Evolutionary conservation across 306 rosid species (phyloP), one percentile per base, ranked within the genome.

Genomic region (Medicago arabica): DNA sequence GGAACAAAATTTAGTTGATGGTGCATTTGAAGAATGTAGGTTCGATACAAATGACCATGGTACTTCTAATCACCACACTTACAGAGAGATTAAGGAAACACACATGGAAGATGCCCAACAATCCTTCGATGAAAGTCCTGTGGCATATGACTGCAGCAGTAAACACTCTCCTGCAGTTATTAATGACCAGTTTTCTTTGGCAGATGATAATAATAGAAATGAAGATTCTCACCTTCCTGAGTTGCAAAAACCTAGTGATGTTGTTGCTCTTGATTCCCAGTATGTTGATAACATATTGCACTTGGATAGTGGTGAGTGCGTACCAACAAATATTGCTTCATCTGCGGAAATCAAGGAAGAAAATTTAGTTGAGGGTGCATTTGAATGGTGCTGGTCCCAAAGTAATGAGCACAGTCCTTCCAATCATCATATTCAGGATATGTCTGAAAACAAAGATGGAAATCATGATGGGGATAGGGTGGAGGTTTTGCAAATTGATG

Each of bases 271-370:
- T 54, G 81, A 70, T 76, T 77, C 78, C 61, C 71, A 34, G 67
- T 19, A 69, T 23, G 53, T 51, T 69, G 40, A 66, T 51, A 65
- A 78, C 18, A 80, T 44, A 40, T 40, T 77, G 59, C 80, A 78
- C 69, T 71, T 68, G 34, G 70, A 78, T 66, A 84, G 76, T 31
- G 76, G 76, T 31, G 76, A 69, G 28, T 64, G 76, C 70, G 65
- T 71, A 60, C 79, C 75, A n/a, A 51, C 65, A 60, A 54, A 68
- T 79, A 80, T 53, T 54, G 71, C 72, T 72, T 60, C 74, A 53
- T 80, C 85, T 64, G 72, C 79, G 67, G 87, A 78, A 67, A 55
- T 71, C 78, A 36, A 36, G 19, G 67, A 69, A 46, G 77, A 75
- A 80, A 63, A 21, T 8, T 75, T 53, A 40, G 73, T 17, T 39